Base-by-base conservation (phyloP, 1,284 basidiomycete genomes). In the Tilletiopsis washingtonensis region DNA sequence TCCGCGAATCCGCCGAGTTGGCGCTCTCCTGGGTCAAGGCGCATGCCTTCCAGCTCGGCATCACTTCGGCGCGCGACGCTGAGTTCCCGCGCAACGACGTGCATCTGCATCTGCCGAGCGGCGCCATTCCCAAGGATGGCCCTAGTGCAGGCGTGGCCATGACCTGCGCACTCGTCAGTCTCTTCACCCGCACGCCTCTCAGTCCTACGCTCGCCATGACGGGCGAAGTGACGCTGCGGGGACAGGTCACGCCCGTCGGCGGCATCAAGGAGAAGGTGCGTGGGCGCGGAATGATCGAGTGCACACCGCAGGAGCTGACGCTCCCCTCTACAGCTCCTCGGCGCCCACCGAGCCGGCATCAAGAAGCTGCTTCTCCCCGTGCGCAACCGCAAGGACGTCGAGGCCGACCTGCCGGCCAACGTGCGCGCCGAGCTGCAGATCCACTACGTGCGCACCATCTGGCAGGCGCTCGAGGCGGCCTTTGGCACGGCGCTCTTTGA, bases 51-150 rank as follows among this genome's bases (percentile, higher is more conserved):
- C 83, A 86, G 44, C 74, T 91, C 46, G 83, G 85, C 45, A 82
- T 91, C 68, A 85, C 85, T 4, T 78, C 80, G 46, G 76, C 78
- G 25, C 80, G 81, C 39, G 77, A 80, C 24, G 80, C 85, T 40
- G 85, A 89, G 69, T 84, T 86, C 27, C 84, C 85, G 62, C 77
- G 82, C 36, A 81, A 88, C 48, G 88, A 91, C 66, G 77, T 91
- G 9, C 90, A 93, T 62, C 75, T 91, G n/a, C 89, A 93, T 69
- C 76, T 91, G 36, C 88, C 88, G 1, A 80, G 84, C 1, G 88
- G 88, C 1, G 85, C 86, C 1, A 84, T 88, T 71, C 88, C 84
- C 77, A 91, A 91, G 76, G 89, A 91, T 68, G 89, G 89, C 0
- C 88, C 88, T 42, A 57, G 61, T 61, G 88, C 89, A 0, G 89